These are phyloP conservation scores for Haplosporangium sp. DNA, from an alignment of 371 early-diverging fungal genomes.

Conservation along the genomic window DNA sequence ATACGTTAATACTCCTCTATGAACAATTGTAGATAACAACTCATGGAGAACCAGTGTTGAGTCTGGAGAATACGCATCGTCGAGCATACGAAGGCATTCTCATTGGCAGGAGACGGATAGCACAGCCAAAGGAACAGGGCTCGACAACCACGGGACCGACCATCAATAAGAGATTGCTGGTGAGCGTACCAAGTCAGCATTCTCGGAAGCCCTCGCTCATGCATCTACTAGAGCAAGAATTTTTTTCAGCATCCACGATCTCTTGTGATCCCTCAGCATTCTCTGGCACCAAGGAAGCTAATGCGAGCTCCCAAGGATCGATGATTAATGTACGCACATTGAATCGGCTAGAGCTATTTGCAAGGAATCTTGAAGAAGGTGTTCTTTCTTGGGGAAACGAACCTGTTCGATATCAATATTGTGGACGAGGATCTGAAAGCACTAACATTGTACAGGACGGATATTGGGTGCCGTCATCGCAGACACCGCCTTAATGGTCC, in stretches of 20 bases:
- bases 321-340: slow-evolving; percentile 7
- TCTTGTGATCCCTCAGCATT: not conserved
- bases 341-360: slow-evolving; percentile 76
- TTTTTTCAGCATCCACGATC: slow-evolving; percentile 1
- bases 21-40: slow-evolving; percentile 56
- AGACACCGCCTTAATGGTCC: too few relatives aligned
- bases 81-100: slow-evolving; percentile 77
- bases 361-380: slow-evolving; percentile 69
- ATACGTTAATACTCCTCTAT: not conserved
- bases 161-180: slow-evolving; percentile 48
- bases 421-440: slow-evolving; percentile 18
- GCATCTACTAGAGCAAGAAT: slow-evolving; percentile 21
- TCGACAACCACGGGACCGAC: not conserved
- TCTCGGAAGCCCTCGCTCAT: slow-evolving; percentile 78
- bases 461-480: slow-evolving; percentile 13
- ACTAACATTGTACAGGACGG: slow-evolving; percentile 27
- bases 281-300: too few relatives aligned
- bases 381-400: slow-evolving; percentile 86
- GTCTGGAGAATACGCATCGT: slow-evolving; percentile 67
- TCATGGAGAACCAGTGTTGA: slow-evolving; percentile 62
- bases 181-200: slow-evolving; percentile 72
- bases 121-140: not conserved
- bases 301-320: too few relatives aligned
- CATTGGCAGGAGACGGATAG: slow-evolving; percentile 57
- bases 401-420: slow-evolving; percentile 70